phyloP scores from a whole-genome alignment of 345 rosid genomes.

The Toxicodendron radicans region DNA sequence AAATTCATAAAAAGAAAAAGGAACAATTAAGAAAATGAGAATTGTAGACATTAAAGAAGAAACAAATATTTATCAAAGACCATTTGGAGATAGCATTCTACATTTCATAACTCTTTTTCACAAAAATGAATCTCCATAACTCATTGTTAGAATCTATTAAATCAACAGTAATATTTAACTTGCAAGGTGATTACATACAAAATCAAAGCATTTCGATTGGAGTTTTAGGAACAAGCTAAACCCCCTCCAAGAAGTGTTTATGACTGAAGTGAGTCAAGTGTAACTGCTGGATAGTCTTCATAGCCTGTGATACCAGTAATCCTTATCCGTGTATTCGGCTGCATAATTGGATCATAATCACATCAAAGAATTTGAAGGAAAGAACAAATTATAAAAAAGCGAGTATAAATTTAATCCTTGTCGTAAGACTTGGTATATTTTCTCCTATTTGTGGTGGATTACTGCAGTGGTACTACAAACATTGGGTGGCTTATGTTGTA shows the following conservation, averaged over 20 bases:
- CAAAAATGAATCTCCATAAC: neutral
- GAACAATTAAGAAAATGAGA: neutral
- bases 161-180: neutral
- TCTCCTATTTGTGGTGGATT: neutral
- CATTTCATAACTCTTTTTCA: neutral
- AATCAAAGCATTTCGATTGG: neutral
- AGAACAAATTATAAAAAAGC: neutral
- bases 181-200: constrained; percentile 25
- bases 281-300: constrained; percentile 62
- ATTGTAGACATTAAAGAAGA: no score
- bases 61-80: neutral
- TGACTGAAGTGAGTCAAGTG: constrained; percentile 54
- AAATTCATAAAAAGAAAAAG: no score
- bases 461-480: neutral
- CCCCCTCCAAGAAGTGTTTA: neutral
- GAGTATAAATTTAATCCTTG: neutral
- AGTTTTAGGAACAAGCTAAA: neutral
- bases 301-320: constrained; percentile 84
- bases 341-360: constrained; percentile 28
- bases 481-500: neutral
- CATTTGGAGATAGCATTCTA: neutral
- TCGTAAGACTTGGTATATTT: no score
- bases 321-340: constrained; percentile 90
- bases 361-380: neutral
- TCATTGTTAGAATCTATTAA: neutral